A percentile compares a stretch with the other conserved stretches of the same genome.
phyloP scores from a whole-genome alignment of 2,329 filamentous ascomycete genomes.

The Ascochyta koolunga region DNA sequence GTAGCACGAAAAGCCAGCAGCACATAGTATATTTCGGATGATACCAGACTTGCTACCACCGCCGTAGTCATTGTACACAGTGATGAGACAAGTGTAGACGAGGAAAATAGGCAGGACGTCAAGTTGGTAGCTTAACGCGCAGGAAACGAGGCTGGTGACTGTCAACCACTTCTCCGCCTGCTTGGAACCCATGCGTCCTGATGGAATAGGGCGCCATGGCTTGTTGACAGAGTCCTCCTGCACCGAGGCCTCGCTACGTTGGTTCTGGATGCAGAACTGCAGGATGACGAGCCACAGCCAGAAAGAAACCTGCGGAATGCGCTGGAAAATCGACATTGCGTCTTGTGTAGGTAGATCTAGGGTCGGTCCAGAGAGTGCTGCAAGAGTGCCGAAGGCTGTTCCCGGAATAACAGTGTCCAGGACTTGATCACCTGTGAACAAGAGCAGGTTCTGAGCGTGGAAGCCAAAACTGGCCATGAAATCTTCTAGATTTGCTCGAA shows the following conservation, averaged over 20 bases:
- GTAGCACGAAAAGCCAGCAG: constrained; percentile 35
- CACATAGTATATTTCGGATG: constrained; percentile 41
- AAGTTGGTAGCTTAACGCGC: constrained; percentile 10
- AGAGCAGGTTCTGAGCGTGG: not conserved
- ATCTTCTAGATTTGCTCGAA: not conserved
- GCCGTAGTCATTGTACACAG: constrained; percentile 40
- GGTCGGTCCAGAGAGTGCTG: constrained; percentile 14
- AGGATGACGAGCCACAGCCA: constrained; percentile 49
- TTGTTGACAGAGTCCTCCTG: constrained; percentile 52
- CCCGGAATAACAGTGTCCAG: constrained; percentile 20
- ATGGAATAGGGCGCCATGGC: constrained; percentile 45
- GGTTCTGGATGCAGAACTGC: constrained; percentile 49
- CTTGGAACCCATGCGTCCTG: constrained; percentile 24
- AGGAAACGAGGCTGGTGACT: not conserved
- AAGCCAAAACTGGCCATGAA: not conserved
- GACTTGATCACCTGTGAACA: constrained; percentile 13
- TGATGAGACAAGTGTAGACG: constrained; percentile 25
- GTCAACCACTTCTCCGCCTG: constrained; percentile 24
- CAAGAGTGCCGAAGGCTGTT: constrained; percentile 15
- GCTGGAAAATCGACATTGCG: not conserved
- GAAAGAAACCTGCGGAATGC: constrained; percentile 1
- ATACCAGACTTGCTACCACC: constrained; percentile 36
- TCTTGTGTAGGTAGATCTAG: constrained; percentile 17
- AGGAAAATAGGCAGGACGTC: constrained; percentile 19
- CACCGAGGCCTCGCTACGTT: constrained; percentile 41